A percentile compares a stretch with the other conserved stretches of the same genome.
Conservation (phyloP, 257 asterid species). For the Przewalskia tangutica region DNA sequence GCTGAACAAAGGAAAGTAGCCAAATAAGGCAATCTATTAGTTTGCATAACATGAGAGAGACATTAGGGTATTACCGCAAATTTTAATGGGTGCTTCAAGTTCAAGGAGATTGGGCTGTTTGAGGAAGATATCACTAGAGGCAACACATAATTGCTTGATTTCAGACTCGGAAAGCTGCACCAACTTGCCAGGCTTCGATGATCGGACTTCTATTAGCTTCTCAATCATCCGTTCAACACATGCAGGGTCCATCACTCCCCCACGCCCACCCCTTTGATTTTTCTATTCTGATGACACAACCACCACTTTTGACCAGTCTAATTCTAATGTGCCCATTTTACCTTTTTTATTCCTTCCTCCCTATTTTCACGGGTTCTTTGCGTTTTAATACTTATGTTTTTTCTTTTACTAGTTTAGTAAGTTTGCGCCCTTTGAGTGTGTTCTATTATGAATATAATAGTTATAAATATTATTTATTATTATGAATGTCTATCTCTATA, state of each 20-base stretch:
- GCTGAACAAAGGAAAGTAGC: background rate
- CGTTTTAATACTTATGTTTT: too few species aligned
- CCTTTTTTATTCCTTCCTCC: background rate
- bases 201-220: slow-evolving; percentile 69
- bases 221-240: slow-evolving; percentile 66
- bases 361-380: too few species aligned
- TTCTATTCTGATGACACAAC: background rate
- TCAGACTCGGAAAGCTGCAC: slow-evolving; percentile 84
- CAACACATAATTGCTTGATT: slow-evolving; percentile 78
- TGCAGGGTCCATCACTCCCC: slow-evolving; percentile 40
- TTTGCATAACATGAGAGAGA: too few species aligned
- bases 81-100: slow-evolving; percentile 89
- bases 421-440: too few species aligned
- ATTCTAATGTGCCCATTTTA: background rate
- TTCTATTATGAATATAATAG: too few species aligned
- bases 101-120: slow-evolving; percentile 90
- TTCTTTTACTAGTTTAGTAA: too few species aligned
- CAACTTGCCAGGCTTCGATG: slow-evolving; percentile 77
- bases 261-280: too few species aligned
- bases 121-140: slow-evolving; percentile 66
- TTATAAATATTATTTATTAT: too few species aligned
- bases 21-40: background rate
- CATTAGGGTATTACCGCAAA: slow-evolving; percentile 43
- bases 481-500: too few species aligned
- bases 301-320: background rate